A percentile compares a stretch with the other conserved stretches of the same genome.
Conservation (phyloP, 78 protist genomes). For the Pigoraptor vietnamica region DNA sequence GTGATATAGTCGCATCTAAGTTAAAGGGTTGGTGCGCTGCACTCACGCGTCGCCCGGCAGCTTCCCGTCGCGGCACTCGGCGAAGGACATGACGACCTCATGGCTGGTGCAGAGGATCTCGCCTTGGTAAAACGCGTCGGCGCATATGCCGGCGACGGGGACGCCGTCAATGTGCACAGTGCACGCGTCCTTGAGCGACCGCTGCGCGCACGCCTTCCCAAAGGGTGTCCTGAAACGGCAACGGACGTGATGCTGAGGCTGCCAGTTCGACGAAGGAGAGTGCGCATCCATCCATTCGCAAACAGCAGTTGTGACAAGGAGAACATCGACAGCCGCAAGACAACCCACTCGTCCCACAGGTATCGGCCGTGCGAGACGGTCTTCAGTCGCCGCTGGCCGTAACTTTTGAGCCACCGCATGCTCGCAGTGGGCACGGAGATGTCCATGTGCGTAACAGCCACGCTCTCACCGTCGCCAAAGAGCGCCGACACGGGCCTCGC, state of each 20-base stretch:
- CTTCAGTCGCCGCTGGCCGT: neutral
- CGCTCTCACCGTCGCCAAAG: neutral
- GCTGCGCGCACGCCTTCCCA: neutral
- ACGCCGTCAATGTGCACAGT: neutral
- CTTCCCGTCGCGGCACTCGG: neutral
- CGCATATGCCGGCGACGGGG: neutral
- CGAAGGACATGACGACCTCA: neutral
- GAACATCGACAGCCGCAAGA: neutral
- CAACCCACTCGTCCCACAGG: neutral
- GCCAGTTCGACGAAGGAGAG: neutral
- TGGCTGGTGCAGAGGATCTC: neutral
- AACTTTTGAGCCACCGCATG: neutral
- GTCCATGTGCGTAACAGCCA: neutral
- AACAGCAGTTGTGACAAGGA: neutral
- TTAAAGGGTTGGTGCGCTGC: no score
- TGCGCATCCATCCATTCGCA: neutral
- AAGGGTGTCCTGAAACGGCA: neutral
- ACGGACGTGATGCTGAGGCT: neutral
- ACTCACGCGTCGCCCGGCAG: neutral
- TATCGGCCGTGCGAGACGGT: neutral
- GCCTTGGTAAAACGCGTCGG: neutral
- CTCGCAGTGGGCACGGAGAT: neutral
- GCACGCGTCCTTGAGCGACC: neutral
- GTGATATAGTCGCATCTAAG: no score
- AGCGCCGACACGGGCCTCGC: neutral